Evolutionary conservation across 352 stramenopile genomes (phyloP).

Genomic region (Aphanomyces stellatus): DNA sequence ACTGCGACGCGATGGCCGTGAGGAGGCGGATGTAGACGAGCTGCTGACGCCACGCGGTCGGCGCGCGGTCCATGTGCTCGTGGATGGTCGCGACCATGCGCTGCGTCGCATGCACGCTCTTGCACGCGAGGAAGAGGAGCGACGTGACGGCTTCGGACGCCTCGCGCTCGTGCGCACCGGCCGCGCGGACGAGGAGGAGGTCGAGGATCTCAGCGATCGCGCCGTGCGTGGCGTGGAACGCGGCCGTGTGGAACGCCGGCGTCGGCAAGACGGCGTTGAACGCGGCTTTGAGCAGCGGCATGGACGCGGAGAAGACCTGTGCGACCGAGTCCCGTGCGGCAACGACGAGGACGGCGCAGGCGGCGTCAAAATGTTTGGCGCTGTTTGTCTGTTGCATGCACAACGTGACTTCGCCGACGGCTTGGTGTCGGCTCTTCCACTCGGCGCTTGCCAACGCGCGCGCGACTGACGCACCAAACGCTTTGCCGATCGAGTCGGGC

Average conservation of each 20-base stretch:
- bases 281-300: conserved; percentile 42
- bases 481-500: conserved; percentile 21
- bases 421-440: conserved; percentile 49
- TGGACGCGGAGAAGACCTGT: conserved; percentile 62
- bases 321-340: conserved; percentile 50
- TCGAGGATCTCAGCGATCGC: conserved; percentile 39
- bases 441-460: conserved; percentile 40
- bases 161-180: conserved; percentile 70
- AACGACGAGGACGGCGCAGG: conserved; percentile 48
- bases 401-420: conserved; percentile 44
- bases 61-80: conserved; percentile 31
- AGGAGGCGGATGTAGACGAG: conserved; percentile 72
- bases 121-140: conserved; percentile 74
- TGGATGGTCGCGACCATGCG: conserved; percentile 50
- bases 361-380: conserved; percentile 53
- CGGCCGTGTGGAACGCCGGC: conserved; percentile 45
- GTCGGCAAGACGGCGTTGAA: conserved; percentile 51
- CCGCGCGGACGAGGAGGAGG: conserved; percentile 38
- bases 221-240: conserved; percentile 47
- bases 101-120: conserved; percentile 56
- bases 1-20: conserved; percentile 67
- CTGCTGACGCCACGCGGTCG: conserved; percentile 46
- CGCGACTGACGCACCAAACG: conserved; percentile 47
- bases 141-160: conserved; percentile 61
- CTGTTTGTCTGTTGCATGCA: conserved; percentile 29